These are phyloP conservation scores for Gymnopilus junonius DNA, from an alignment of 768 basidiomycete species.

Conservation along the genomic window DNA sequence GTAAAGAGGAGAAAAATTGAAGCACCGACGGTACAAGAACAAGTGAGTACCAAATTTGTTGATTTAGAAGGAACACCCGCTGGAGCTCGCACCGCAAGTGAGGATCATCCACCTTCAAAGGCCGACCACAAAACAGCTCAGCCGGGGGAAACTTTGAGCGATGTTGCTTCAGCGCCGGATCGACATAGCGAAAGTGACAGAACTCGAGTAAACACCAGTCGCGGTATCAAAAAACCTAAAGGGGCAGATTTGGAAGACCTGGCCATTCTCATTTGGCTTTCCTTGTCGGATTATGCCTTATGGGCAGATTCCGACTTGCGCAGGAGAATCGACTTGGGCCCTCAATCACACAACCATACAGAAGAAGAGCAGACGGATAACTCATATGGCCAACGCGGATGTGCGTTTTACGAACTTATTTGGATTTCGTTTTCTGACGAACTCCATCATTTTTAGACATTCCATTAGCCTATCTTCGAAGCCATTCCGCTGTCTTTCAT, in stretches of 20 bases:
- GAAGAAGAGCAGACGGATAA: conserved; percentile 26
- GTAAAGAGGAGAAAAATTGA: conserved; percentile 22
- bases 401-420: conserved; percentile 13
- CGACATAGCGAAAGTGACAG: background rate
- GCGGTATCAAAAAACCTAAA: background rate
- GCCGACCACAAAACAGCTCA: conserved; percentile 3
- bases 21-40: background rate
- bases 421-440: background rate
- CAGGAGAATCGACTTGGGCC: conserved; percentile 42
- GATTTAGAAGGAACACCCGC: conserved; percentile 1
- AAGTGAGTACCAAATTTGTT: conserved; percentile 16
- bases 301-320: conserved; percentile 66
- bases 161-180: background rate
- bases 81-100: conserved; percentile 15
- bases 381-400: conserved; percentile 2
- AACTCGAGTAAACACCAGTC: background rate
- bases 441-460: conserved; percentile 45
- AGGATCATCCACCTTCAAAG: conserved; percentile 2
- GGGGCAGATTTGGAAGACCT: conserved; percentile 44
- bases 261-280: conserved; percentile 53
- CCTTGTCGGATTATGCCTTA: conserved; percentile 72
- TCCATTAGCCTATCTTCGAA: conserved; percentile 58
- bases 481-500: conserved; percentile 40
- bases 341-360: conserved; percentile 3
- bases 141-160: conserved; percentile 3